phyloP scores from a whole-genome alignment of 495 filamentous ascomycete genomes.

The Neurospora sp. region DNA sequence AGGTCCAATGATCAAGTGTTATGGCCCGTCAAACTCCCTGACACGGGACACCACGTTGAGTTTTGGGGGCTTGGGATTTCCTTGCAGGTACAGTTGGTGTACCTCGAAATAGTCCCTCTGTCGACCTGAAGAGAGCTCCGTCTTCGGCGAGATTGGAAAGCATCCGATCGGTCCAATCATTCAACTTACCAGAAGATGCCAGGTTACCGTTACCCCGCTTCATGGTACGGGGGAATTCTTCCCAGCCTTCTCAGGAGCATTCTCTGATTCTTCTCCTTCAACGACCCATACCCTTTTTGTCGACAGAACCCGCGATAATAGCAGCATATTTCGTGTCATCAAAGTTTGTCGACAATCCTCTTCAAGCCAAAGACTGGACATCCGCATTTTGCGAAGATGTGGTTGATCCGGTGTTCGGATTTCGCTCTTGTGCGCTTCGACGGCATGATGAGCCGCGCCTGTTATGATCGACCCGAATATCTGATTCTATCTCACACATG shows the following conservation, averaged over 20 bases:
- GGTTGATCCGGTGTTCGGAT: not conserved
- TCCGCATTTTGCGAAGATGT: not conserved
- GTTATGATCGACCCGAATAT: not conserved
- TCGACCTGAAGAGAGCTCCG: not conserved
- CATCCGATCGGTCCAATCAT: not conserved
- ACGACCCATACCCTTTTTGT: not conserved
- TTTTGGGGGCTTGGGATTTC: not conserved
- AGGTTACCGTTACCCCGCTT: not conserved
- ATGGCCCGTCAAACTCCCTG: not conserved
- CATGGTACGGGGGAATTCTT: not conserved
- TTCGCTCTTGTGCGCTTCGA: not conserved
- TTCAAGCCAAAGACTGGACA: not conserved
- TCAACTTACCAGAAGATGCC: not conserved
- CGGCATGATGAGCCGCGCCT: not conserved
- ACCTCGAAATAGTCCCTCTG: not conserved
- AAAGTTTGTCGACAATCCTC: not conserved
- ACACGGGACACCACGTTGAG: not conserved
- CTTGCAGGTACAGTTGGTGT: not conserved
- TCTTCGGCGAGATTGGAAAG: not conserved
- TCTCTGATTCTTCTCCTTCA: not conserved
- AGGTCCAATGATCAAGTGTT: not conserved
- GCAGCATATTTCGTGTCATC: not conserved
- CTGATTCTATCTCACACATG: conserved; percentile 15
- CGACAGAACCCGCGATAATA: not conserved
- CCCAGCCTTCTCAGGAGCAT: not conserved